Evolutionary conservation across 805 yeast species (phyloP).

Genomic region (Isabelozyma heimii): DNA sequence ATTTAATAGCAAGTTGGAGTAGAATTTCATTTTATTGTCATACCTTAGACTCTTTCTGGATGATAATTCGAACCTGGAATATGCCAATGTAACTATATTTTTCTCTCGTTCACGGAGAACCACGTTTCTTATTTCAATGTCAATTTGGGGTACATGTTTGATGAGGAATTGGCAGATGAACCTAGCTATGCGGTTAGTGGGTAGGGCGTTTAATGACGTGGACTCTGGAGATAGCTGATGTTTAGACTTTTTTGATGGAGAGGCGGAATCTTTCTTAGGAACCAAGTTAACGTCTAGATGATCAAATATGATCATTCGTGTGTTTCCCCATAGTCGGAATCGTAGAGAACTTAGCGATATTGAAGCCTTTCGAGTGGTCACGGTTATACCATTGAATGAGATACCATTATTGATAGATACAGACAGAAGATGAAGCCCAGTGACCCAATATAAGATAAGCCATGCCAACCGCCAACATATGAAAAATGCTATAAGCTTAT

Average conservation of each 20-base stretch:
- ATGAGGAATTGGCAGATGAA: slow-evolving; percentile 11
- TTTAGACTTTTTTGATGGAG: not conserved
- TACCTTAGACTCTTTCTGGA: slow-evolving; percentile 18
- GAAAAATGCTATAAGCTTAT: not conserved
- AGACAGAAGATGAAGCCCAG: slow-evolving; percentile 33
- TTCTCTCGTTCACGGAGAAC: not conserved
- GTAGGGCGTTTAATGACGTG: slow-evolving; percentile 10
- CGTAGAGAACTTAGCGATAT: slow-evolving; percentile 21
- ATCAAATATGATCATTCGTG: slow-evolving; percentile 27
- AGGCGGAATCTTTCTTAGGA: not conserved
- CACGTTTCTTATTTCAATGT: slow-evolving; percentile 18
- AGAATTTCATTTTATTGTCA: slow-evolving; percentile 14
- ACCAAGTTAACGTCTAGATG: slow-evolving; percentile 10
- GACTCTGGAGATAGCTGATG: not conserved
- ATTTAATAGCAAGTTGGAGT: slow-evolving; percentile 8
- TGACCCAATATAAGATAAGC: slow-evolving; percentile 24
- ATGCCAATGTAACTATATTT: slow-evolving; percentile 10
- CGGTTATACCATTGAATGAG: slow-evolving; percentile 28
- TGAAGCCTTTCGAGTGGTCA: slow-evolving; percentile 8
- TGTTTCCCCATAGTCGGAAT: slow-evolving; percentile 38
- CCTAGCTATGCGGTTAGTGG: slow-evolving; percentile 9
- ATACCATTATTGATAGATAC: slow-evolving; percentile 37
- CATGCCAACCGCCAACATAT: slow-evolving; percentile 27
- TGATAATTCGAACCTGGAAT: slow-evolving; percentile 14
- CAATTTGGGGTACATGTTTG: slow-evolving; percentile 16